Evolutionary conservation across 352 stramenopile species (phyloP), one percentile per base, ranked within the genome.

Genomic region (Globisporangium yorkense): DNA sequence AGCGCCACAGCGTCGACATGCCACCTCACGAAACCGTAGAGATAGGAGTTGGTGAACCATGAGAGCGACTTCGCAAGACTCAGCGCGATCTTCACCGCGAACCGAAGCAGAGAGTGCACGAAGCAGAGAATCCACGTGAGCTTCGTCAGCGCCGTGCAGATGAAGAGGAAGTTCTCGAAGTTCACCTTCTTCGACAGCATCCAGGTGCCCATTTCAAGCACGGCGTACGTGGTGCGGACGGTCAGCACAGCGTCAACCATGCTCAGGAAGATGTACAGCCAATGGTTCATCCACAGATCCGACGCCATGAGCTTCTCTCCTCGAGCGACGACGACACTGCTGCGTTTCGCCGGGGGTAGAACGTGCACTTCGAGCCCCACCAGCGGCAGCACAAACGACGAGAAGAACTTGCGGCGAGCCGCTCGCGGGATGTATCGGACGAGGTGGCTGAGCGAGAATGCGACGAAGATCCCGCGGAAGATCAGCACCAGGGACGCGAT

Each of bases 251-350:
- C 62, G n/a, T 87, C 71, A 31, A 82, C 39, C 24, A 84, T 75
- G 57, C 75, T 84, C 5, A 87, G 70, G 31, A 15, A 84, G 10
- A 84, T 85, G 61, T 83, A 87, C 8, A 87, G 58, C 77, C 77
- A 87, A 41, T 84, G 72, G 58, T 84, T 87, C 61, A 83, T 83
- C 77, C 77, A 87, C 1, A 83, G 56, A 31, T 84, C 68, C 2
- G 76, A 84, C 73, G 72, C 77, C 56, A 82, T 72, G 21, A 87
- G 58, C n/a, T 59, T 70, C 13, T 69, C 67, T 24, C 78, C 61
- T 6, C 75, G 65, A 2, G 72, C 37, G 35, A 69, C 69, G 2
- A 66, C 64, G 1, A 70, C 39, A 5, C 64, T 54, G 68, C 77
- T 83, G 55, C 78, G 76, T 21, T 31, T 39, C 5, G 29, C 12